phyloP scores from a whole-genome alignment of 2,329 filamentous ascomycete genomes.

The Proliferodiscus dingleyae region DNA sequence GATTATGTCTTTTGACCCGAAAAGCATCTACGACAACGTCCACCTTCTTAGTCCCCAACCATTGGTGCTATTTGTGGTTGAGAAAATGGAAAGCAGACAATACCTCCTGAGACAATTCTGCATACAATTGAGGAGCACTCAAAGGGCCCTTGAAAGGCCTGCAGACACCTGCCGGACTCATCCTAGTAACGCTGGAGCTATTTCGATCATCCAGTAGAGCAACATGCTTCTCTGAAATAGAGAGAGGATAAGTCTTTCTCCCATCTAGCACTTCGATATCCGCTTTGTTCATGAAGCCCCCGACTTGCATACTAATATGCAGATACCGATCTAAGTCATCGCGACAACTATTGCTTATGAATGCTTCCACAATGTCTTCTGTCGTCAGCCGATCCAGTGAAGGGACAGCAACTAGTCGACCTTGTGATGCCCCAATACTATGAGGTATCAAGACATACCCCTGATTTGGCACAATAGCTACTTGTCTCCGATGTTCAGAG shows the following conservation, averaged over 20 bases:
- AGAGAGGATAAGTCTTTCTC: too few relatives aligned
- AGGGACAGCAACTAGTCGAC: too few relatives aligned
- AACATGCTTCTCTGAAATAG: too few relatives aligned
- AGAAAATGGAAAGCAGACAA: background rate
- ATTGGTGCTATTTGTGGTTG: too few relatives aligned
- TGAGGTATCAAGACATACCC: too few relatives aligned
- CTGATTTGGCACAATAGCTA: background rate
- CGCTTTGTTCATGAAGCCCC: background rate
- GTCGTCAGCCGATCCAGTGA: background rate
- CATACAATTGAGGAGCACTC: conserved; percentile 5
- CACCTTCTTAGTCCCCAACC: too few relatives aligned
- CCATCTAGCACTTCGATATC: background rate
- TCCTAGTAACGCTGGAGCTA: conserved; percentile 2
- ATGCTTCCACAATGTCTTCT: background rate
- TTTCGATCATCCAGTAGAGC: conserved; percentile 11
- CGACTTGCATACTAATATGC: background rate
- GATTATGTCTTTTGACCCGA: too few relatives aligned
- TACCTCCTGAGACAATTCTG: conserved; percentile 2
- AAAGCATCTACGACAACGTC: background rate
- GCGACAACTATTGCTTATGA: conserved; percentile 2
- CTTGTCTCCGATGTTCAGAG: background rate
- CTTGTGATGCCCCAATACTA: too few relatives aligned
- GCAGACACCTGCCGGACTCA: background rate
- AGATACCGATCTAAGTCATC: conserved; percentile 5
- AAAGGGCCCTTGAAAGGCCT: conserved; percentile 2